Conservation (phyloP, 2,329 filamentous ascomycete genomes). For the Fusarium pilosicola region DNA sequence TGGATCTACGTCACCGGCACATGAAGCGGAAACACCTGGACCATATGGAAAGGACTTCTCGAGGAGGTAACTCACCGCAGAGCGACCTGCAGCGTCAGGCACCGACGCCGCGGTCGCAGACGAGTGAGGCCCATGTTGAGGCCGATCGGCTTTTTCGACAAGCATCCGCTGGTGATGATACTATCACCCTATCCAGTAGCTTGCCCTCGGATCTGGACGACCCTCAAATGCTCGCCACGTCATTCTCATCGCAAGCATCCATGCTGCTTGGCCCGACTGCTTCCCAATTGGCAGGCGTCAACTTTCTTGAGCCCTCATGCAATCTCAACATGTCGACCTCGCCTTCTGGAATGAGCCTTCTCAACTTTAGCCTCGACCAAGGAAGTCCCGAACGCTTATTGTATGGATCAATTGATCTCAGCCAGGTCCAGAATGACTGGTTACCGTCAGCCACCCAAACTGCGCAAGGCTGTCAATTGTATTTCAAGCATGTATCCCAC, state of each 20-base stretch:
- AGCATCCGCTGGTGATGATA: not conserved
- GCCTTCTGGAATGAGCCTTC: not conserved
- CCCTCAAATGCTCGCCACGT: not conserved
- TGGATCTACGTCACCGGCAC: constrained; percentile 53
- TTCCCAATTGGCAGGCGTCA: not conserved
- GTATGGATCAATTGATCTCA: constrained; percentile 42
- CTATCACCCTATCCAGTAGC: not conserved
- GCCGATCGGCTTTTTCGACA: not conserved
- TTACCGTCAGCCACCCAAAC: constrained; percentile 2
- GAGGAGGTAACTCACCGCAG: not conserved
- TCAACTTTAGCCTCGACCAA: constrained; percentile 18
- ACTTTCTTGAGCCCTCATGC: constrained; percentile 1
- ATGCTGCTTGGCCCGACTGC: not conserved
- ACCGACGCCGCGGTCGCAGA: constrained; percentile 9
- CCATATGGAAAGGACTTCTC: not conserved
- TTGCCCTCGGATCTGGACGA: not conserved
- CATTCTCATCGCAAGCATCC: not conserved
- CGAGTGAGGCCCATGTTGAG: not conserved
- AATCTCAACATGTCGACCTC: not conserved
- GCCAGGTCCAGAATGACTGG: constrained; percentile 46
- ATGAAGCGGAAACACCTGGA: constrained; percentile 54
- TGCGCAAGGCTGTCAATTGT: not conserved
- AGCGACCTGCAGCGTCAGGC: not conserved
- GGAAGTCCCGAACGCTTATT: constrained; percentile 45
- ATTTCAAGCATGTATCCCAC: constrained; percentile 5